Evolutionary conservation across 2,329 filamentous ascomycete genomes (phyloP).

Genomic region (Basipetospora sp.): DNA sequence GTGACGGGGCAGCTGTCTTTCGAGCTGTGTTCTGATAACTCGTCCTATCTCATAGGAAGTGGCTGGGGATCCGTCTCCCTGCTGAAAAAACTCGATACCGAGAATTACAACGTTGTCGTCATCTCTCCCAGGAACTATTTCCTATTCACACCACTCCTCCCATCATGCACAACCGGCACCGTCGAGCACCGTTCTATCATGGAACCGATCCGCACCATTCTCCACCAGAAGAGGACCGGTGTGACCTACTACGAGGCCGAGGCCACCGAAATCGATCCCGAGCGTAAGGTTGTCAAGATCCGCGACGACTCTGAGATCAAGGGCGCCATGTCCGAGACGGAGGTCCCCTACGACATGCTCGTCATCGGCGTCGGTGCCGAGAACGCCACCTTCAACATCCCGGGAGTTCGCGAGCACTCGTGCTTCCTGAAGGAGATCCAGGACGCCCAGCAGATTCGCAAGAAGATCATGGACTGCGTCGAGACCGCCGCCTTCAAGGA

Average conservation of each 20-base stretch:
- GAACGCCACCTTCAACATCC: conserved; percentile 96
- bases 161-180: conserved; percentile 90
- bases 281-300: conserved; percentile 76
- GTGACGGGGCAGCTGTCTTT: background rate
- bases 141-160: conserved; percentile 93
- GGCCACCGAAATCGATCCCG: conserved; percentile 84
- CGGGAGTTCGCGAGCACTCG: conserved; percentile 83
- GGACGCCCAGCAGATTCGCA: conserved; percentile 90
- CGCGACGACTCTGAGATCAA: conserved; percentile 88
- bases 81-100: conserved; percentile 94
- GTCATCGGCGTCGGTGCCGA: conserved; percentile 94
- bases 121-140: conserved; percentile 99
- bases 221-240: conserved; percentile 81
- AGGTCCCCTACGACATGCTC: conserved; percentile 95
- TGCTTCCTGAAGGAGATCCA: conserved; percentile 98
- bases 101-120: conserved; percentile 97
- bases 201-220: conserved; percentile 93
- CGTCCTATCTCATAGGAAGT: conserved; percentile 46
- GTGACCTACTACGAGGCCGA: conserved; percentile 98
- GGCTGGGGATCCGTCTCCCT: conserved; percentile 93
- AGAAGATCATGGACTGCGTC: conserved; percentile 98
- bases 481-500: conserved; percentile 98
- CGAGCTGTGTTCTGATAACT: conserved; percentile 11
- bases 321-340: conserved; percentile 64
- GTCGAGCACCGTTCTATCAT: conserved; percentile 99